Evolutionary conservation across 2,329 filamentous ascomycete species (phyloP), one percentile per base, ranked within the genome.

Genomic region (Exophiala alcalophila): DNA sequence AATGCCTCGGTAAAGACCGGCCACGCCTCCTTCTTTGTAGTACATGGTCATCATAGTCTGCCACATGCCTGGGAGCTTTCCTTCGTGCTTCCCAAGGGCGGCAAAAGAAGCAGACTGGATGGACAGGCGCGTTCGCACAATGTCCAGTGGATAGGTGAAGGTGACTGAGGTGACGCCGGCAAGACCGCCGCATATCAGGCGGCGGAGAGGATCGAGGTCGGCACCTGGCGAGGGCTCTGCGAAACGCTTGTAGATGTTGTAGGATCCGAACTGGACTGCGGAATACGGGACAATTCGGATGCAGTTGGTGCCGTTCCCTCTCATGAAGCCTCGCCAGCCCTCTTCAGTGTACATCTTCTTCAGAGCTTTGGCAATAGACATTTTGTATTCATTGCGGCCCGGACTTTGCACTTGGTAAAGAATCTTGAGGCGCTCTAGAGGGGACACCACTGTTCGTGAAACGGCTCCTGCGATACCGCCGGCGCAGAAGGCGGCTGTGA

Each of bases 231-330:
- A 74, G 31, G 77, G 65, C 62, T 95, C 89, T 57, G 92, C 90
- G 59, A 92, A 81, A 70, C 81, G 78, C 68, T 94, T 96, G 70
- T 98, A 98, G 56, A 97, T 81, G 64, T 94, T 97, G 72, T 97
- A 98, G 62, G 89, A 94, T 56, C 91, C 91, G 66, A 98, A 98
- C 62, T 98, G 92, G 27, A 97, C 92, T 8, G 92, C 92, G 35
- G 91, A 97, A 66, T 98, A 98, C 4, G 92, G 92, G 38, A 98
- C 88, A 55, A 98, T 98, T 50, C 92, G 86, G 59, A 98, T 87
- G 73, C 92, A 98, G 66, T 98, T 98, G 49, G 90, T 96, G 52
- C 92, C 92, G 64, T 98, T 98, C 38, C 92, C 92, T 55, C 89
- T 81, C 90, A 98, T 94, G 67, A 97, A 94, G 0, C 92, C 92